Percentiles rank a stretch among this genome's conserved stretches.
Conservation (phyloP, 805 yeast species). For the Monosporozyma yasuniensis region DNA sequence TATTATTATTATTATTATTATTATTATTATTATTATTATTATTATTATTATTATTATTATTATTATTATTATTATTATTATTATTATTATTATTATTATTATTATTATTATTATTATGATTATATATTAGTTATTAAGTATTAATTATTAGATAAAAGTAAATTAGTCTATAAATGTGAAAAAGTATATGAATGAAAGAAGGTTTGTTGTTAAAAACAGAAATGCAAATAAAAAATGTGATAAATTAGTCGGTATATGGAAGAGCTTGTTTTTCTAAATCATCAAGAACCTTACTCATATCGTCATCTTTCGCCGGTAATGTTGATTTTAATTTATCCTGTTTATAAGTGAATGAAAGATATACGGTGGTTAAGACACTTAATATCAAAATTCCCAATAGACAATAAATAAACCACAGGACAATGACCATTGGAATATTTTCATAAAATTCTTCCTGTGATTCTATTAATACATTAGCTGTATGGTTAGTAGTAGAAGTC, state of each 20-base stretch:
- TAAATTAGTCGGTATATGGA: neutral
- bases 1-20: no score
- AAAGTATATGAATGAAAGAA: no score
- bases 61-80: no score
- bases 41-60: no score
- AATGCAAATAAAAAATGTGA: neutral
- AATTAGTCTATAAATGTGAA: neutral
- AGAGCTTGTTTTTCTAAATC: neutral
- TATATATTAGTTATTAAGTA: neutral
- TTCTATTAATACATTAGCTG: neutral
- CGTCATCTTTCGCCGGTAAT: no score
- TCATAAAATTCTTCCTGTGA: neutral
- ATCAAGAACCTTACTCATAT: neutral
- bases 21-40: no score
- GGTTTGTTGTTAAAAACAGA: neutral
- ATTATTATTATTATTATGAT: no score
- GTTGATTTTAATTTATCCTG: neutral
- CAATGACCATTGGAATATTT: neutral
- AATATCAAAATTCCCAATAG: neutral
- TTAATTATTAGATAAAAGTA: neutral
- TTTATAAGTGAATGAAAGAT: neutral
- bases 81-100: no score
- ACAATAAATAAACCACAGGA: slow-evolving; percentile 1
- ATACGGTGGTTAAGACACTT: neutral
- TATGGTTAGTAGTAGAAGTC: neutral